Conservation (phyloP, 176 grass and related monocot genomes). For the Panicum miliaceum region DNA sequence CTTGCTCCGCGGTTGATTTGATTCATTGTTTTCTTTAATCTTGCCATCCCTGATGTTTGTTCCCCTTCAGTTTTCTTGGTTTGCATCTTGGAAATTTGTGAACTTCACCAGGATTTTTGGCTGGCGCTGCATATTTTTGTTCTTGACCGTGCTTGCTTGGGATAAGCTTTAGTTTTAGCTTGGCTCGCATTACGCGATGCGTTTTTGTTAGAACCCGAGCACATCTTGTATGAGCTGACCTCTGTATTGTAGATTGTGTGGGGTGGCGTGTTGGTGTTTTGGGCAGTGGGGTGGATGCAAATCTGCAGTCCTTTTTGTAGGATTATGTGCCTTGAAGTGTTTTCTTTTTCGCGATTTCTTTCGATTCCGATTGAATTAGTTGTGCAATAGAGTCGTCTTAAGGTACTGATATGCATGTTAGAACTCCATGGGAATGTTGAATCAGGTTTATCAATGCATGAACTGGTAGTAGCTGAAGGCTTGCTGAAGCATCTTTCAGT, state of each 20-base stretch:
- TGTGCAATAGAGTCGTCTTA: background rate
- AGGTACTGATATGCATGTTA: slow-evolving; percentile 9
- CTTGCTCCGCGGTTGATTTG: background rate
- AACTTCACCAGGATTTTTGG: slow-evolving; percentile 16
- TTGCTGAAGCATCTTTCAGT: slow-evolving; percentile 14
- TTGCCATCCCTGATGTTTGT: background rate
- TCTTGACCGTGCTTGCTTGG: background rate
- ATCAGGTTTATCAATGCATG: background rate
- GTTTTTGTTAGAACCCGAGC: slow-evolving; percentile 30
- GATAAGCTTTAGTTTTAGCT: slow-evolving; percentile 14
- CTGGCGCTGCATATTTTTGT: slow-evolving; percentile 9
- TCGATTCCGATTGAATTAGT: background rate
- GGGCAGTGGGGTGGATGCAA: slow-evolving; percentile 20
- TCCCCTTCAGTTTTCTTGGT: slow-evolving; percentile 5
- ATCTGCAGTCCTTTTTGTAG: background rate
- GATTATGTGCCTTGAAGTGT: slow-evolving; percentile 26
- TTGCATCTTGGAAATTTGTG: slow-evolving; percentile 15
- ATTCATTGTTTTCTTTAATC: background rate
- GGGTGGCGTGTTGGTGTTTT: background rate
- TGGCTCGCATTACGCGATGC: slow-evolving; percentile 1
- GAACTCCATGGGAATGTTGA: background rate
- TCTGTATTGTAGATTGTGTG: background rate
- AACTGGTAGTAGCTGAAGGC: slow-evolving; percentile 20
- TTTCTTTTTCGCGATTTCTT: slow-evolving; percentile 15
- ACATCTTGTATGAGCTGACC: background rate